A percentile compares a stretch with the other conserved stretches of the same genome.
Evolutionary conservation across 176 grass and related monocot species (phyloP).

Genomic region (Paspalum vaginatum): DNA sequence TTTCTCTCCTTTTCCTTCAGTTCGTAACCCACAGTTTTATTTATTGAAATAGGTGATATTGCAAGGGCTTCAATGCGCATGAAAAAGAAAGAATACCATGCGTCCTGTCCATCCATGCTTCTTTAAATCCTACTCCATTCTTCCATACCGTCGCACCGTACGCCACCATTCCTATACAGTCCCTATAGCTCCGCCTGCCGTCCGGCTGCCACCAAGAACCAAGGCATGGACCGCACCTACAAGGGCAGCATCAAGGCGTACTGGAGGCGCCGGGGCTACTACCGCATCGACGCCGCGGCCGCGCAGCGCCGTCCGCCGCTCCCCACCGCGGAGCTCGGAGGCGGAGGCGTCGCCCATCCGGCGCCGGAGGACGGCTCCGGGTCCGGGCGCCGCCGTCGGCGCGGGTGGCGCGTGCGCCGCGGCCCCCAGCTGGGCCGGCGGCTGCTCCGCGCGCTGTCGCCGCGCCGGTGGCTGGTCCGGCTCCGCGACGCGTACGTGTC

Average conservation of each 20-base stretch:
- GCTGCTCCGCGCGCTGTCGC: constrained; percentile 42
- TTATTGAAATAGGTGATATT: not conserved
- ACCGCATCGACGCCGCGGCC: constrained; percentile 39
- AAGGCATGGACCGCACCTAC: constrained; percentile 36
- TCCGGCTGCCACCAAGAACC: not conserved
- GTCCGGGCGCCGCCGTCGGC: not conserved
- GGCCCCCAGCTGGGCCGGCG: constrained; percentile 27
- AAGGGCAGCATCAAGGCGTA: constrained; percentile 69
- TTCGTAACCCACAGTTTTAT: not conserved
- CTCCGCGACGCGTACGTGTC: constrained; percentile 68
- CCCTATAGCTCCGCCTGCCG: not conserved
- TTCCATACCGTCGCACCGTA: not conserved
- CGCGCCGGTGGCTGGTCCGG: constrained; percentile 50
- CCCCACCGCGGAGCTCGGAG: constrained; percentile 46
- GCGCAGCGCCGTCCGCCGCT: constrained; percentile 37
- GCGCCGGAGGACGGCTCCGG: not conserved
- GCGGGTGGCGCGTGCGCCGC: constrained; percentile 49
- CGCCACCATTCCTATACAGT: not conserved
- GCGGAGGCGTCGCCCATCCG: not conserved
- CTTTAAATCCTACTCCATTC: not conserved
- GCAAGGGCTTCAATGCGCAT: not conserved
- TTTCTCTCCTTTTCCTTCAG: not conserved
- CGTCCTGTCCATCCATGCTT: not conserved
- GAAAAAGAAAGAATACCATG: not conserved
- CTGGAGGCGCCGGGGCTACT: constrained; percentile 67